A percentile compares a stretch with the other conserved stretches of the same genome.
phyloP scores from a whole-genome alignment of 1,284 basidiomycete genomes.

The Neonothopanus nambi region DNA sequence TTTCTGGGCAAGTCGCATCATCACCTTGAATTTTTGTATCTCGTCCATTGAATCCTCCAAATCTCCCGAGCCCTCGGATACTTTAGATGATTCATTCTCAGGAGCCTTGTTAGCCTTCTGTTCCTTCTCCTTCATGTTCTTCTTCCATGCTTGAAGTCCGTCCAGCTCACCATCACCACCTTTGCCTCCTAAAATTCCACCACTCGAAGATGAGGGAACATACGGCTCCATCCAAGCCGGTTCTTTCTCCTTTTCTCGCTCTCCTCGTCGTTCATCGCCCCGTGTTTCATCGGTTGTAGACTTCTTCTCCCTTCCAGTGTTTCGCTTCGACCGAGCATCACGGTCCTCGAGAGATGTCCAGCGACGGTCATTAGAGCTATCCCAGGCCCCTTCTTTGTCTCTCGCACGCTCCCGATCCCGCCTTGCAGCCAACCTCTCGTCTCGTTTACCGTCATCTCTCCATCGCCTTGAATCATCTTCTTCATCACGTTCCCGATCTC shows the following conservation, averaged over 20 bases:
- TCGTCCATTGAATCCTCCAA: conserved; percentile 63
- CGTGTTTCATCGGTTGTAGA: conserved; percentile 51
- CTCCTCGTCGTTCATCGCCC: conserved; percentile 51
- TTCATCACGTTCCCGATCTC: conserved; percentile 43
- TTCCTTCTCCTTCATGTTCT: conserved; percentile 82
- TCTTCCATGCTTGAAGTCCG: conserved; percentile 89
- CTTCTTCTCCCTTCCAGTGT: conserved; percentile 59
- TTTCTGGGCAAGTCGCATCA: conserved; percentile 83
- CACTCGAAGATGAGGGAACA: conserved; percentile 55
- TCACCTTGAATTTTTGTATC: conserved; percentile 82
- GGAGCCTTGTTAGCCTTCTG: conserved; percentile 30
- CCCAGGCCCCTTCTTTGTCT: conserved; percentile 39
- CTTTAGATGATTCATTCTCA: conserved; percentile 6
- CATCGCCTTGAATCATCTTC: conserved; percentile 64
- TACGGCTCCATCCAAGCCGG: conserved; percentile 94
- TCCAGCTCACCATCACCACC: conserved; percentile 69
- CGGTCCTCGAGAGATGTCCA: conserved; percentile 66
- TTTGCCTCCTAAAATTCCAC: conserved; percentile 65
- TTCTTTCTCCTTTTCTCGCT: conserved; percentile 74
- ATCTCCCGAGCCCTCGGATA: conserved; percentile 21
- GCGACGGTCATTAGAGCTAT: conserved; percentile 46
- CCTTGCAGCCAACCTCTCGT: conserved; percentile 65
- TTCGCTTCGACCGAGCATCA: conserved; percentile 59
- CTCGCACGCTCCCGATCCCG: conserved; percentile 44
- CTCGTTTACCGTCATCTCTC: conserved; percentile 78